Base-by-base conservation (phyloP, 371 early-diverging fungal species). In the Apophysomyces ossiformis region DNA sequence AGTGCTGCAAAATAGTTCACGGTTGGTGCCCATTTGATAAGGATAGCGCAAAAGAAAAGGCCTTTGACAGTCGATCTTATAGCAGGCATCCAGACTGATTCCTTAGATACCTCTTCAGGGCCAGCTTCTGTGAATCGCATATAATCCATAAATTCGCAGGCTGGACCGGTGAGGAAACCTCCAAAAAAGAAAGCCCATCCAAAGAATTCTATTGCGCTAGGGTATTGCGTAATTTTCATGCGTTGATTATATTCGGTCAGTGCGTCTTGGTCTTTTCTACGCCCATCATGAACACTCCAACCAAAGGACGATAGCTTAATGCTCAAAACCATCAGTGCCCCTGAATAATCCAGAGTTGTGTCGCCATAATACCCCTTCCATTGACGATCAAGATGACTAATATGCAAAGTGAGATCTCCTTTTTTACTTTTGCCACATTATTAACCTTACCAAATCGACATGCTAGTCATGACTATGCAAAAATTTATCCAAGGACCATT, bases 151-250 rank as follows among this genome's bases (percentile, higher is more conserved):
- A 83, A 85, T 67, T 91, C 92, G 65, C 94, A 89, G 0, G 94
- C 83, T 0, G 96, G 96, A 1, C 96, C 96, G 6, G 90, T 91
- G 7, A 92, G 69, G 69, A 95, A 88, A 0, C 89, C 86, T 32
- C 87, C 87, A 73, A 93, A 95, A 78, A 92, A 96, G 69, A 91
- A 90, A 54, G 90, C 79, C 79, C 89, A 96, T 37, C 95, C 95
- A 45, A 92, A 77, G 68, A 80, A 94, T 76, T 91, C 93, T 26
- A 93, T 73, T 38, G 94, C 61, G 5, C 80, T 68, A 1, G 96
- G 96, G 63, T 85, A 73, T 11, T 63, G 58, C 0, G 57, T 59
- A 45, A 93, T 76, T 26, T 80, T 83, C 66, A 86, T 83, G 11
- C 70, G 70, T 56, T 76, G 69, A 70, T 93, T 90, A 70, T 92